A percentile compares a stretch with the other conserved stretches of the same genome.
phyloP scores from a whole-genome alignment of 2,329 filamentous ascomycete genomes.

The Raffaelea ambrosiae region DNA sequence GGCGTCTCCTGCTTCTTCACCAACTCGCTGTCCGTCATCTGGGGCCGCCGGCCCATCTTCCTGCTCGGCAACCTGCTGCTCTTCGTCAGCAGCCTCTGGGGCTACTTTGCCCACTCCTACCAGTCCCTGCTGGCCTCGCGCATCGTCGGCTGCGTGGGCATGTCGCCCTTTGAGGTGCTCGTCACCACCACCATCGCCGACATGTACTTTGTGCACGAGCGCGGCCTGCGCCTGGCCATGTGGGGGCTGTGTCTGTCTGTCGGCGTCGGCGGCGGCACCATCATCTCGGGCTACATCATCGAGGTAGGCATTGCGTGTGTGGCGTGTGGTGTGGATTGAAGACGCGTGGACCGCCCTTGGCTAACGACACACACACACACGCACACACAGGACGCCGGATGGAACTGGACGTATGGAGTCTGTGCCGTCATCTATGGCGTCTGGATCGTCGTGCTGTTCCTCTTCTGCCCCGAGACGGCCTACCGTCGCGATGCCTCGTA shows the following conservation, averaged over 20 bases:
- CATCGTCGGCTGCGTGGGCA: conserved; percentile 18
- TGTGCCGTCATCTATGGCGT: conserved; percentile 24
- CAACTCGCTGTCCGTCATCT: conserved; percentile 20
- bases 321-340: no score
- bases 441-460: conserved; percentile 25
- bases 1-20: conserved; percentile 51
- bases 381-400: conserved; percentile 13
- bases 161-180: conserved; percentile 22
- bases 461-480: conserved; percentile 33
- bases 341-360: no score
- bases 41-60: conserved; percentile 24
- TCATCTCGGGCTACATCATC: conserved; percentile 20
- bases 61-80: conserved; percentile 18
- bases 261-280: conserved; percentile 7
- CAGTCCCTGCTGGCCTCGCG: conserved; percentile 16
- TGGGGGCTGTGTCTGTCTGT: conserved; percentile 18
- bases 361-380: no score
- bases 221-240: conserved; percentile 23
- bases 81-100: conserved; percentile 14
- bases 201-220: conserved; percentile 48
- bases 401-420: conserved; percentile 26
- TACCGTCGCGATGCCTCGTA: conserved; percentile 21
- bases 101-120: conserved; percentile 11
- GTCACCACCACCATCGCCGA: conserved; percentile 42
- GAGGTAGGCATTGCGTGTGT: neutral